These are phyloP conservation scores for Phytophthora pini DNA, from an alignment of 352 stramenopile genomes.

Conservation along the genomic window DNA sequence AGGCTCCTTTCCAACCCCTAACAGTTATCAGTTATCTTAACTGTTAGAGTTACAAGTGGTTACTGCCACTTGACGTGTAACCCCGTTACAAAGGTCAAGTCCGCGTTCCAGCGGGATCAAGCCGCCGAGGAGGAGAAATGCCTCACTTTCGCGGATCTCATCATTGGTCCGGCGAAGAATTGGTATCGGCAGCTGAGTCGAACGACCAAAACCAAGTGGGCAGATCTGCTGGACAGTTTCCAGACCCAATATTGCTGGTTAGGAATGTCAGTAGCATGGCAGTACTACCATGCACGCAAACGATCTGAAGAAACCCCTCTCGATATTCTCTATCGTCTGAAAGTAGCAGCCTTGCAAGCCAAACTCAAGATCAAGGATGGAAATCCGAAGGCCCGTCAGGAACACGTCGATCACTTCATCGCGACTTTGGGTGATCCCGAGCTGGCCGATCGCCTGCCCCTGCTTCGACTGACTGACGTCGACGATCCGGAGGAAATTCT, in stretches of 20 bases:
- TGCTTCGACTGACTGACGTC: background rate
- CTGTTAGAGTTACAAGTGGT: too few relatives aligned
- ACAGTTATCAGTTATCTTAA: too few relatives aligned
- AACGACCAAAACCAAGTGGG: background rate
- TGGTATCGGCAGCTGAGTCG: conserved; percentile 9
- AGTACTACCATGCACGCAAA: conserved; percentile 10
- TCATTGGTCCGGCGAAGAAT: background rate
- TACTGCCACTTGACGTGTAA: too few relatives aligned
- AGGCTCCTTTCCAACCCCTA: too few relatives aligned
- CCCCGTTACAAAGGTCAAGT: background rate
- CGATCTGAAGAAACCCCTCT: conserved; percentile 7
- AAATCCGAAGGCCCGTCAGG: background rate
- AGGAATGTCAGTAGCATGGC: background rate
- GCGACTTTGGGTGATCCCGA: conserved; percentile 16
- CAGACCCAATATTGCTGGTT: conserved; percentile 3
- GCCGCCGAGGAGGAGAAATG: too few relatives aligned
- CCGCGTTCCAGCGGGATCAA: background rate
- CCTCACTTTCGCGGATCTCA: too few relatives aligned
- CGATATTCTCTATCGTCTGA: conserved; percentile 6
- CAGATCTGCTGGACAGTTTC: background rate
- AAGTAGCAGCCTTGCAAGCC: conserved; percentile 1
- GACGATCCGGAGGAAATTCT: conserved; percentile 4
- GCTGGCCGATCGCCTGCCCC: conserved; percentile 5
- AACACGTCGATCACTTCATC: conserved; percentile 12
- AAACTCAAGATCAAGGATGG: conserved; percentile 12